These are phyloP conservation scores for Alternaria brassicae DNA, from an alignment of 2,329 filamentous ascomycete genomes.

Conservation along the genomic window DNA sequence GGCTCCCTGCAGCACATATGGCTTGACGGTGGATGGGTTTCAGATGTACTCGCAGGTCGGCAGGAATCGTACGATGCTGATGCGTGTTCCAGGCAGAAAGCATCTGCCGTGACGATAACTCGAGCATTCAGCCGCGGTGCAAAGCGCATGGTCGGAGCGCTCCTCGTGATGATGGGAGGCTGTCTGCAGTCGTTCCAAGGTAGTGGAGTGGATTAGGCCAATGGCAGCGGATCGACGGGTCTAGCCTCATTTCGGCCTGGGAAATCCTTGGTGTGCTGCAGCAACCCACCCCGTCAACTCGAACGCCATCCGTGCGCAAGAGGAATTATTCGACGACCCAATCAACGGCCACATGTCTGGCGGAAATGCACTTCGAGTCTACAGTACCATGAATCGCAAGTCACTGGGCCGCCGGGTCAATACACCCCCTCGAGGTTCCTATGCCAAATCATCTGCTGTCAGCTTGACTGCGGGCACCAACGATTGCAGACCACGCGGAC, in stretches of 20 bases:
- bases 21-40: conserved; percentile 17
- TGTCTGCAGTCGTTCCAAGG: not conserved
- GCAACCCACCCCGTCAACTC: conserved; percentile 2
- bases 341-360: not conserved
- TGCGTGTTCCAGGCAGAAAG: conserved; percentile 5
- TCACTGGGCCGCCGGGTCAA: not conserved
- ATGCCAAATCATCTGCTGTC: conserved; percentile 1
- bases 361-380: conserved; percentile 1
- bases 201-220: conserved; percentile 16
- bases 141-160: conserved; percentile 8
- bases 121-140: conserved; percentile 8
- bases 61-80: conserved; percentile 13
- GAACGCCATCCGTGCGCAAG: conserved; percentile 11
- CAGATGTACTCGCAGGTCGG: conserved; percentile 9
- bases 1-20: conserved; percentile 18
- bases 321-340: conserved; percentile 3
- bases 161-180: conserved; percentile 6
- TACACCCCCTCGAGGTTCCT: conserved; percentile 1
- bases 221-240: conserved; percentile 15
- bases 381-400: not conserved
- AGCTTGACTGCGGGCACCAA: conserved; percentile 3
- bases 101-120: conserved; percentile 1
- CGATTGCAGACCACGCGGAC: conserved; percentile 13
- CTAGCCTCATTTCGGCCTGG: conserved; percentile 14
- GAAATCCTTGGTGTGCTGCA: conserved; percentile 21